phyloP scores from a whole-genome alignment of 495 filamentous ascomycete genomes.

The Aspergillus mulundensis region DNA sequence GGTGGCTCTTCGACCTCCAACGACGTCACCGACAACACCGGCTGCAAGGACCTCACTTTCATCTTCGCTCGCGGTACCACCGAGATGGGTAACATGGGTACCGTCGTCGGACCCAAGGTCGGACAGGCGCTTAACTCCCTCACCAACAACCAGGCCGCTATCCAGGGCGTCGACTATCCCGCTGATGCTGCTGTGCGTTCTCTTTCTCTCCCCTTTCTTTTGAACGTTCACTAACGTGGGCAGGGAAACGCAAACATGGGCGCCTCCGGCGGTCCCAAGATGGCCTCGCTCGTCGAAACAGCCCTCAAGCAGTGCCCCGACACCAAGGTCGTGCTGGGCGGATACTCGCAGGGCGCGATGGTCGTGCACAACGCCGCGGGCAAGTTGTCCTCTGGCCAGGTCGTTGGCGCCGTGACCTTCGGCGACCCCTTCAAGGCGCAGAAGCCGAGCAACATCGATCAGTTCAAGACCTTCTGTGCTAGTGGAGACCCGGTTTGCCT shows the following conservation, averaged over 20 bases:
- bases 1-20: constrained; percentile 37
- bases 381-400: constrained; percentile 27
- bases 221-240: background rate
- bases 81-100: constrained; percentile 55
- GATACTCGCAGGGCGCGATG: constrained; percentile 57
- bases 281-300: constrained; percentile 45
- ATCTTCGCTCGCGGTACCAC: constrained; percentile 58
- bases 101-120: constrained; percentile 53
- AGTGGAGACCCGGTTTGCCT: constrained; percentile 51
- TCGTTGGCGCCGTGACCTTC: constrained; percentile 48
- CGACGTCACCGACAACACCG: constrained; percentile 35
- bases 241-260: constrained; percentile 48
- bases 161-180: constrained; percentile 57
- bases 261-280: constrained; percentile 38
- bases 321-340: constrained; percentile 57
- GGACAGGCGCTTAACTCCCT: constrained; percentile 41
- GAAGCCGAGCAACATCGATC: constrained; percentile 42
- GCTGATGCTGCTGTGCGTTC: constrained; percentile 33
- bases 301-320: constrained; percentile 51
- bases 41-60: constrained; percentile 48
- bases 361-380: constrained; percentile 48
- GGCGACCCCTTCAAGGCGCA: constrained; percentile 53
- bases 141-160: constrained; percentile 36
- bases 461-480: constrained; percentile 51
- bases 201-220: background rate